phyloP scores from a whole-genome alignment of 345 rosid genomes.

The Turnera subulata region DNA sequence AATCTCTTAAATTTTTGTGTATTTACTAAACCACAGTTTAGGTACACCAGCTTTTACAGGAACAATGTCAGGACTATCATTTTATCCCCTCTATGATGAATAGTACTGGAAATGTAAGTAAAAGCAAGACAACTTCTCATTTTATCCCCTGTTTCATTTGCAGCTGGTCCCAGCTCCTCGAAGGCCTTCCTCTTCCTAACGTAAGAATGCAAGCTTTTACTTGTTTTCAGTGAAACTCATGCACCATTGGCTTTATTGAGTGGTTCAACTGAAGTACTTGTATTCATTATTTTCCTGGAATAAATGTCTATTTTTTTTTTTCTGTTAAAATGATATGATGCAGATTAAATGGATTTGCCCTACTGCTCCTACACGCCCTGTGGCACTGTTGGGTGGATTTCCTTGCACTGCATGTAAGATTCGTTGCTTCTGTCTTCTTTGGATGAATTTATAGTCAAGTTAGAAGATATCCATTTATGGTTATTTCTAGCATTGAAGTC shows the following conservation, averaged over 20 bases:
- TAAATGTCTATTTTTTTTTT: background rate
- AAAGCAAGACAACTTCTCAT: conserved; percentile 15
- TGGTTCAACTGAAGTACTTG: background rate
- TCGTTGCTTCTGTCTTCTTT: background rate
- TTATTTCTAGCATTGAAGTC: background rate
- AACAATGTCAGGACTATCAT: no score
- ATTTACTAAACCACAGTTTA: no score
- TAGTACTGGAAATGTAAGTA: no score
- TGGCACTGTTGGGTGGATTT: conserved; percentile 31
- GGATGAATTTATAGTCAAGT: no score
- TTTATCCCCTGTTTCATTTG: conserved; percentile 28
- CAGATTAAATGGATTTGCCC: conserved; percentile 39
- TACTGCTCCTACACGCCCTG: conserved; percentile 33
- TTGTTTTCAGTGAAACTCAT: no score
- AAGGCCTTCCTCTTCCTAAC: conserved; percentile 84
- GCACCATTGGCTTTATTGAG: no score
- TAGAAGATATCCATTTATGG: background rate
- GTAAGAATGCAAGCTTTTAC: conserved; percentile 46
- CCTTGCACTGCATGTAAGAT: conserved; percentile 33
- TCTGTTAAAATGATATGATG: background rate
- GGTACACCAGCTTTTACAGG: no score
- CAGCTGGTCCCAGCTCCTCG: conserved; percentile 94
- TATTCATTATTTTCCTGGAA: background rate
- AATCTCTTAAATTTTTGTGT: no score
- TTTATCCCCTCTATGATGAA: no score